Conservation (phyloP, 2,329 filamentous ascomycete genomes). For the Colletotrichum costaricense region DNA sequence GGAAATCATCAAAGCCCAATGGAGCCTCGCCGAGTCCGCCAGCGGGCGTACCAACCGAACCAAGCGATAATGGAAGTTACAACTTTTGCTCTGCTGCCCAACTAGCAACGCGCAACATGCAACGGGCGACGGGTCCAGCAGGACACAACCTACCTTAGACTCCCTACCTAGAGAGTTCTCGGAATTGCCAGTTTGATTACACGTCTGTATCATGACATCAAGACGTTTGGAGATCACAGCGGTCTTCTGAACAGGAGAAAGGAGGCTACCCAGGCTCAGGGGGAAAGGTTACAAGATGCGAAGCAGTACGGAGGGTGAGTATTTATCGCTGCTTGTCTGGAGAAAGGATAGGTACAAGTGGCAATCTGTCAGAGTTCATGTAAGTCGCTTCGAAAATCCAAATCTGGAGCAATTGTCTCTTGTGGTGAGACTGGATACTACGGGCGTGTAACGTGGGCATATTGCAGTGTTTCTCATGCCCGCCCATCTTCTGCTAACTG, state of each 20-base stretch:
- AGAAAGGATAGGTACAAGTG: background rate
- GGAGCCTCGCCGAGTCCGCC: conserved; percentile 9
- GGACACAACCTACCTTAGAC: background rate
- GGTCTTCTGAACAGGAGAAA: background rate
- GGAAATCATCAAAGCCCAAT: conserved; percentile 11
- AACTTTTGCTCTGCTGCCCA: conserved; percentile 17
- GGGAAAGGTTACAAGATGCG: background rate
- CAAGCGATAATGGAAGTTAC: background rate
- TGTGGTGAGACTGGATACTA: background rate
- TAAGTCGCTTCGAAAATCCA: background rate
- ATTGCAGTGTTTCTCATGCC: background rate
- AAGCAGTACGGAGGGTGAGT: background rate
- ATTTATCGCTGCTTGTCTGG: background rate
- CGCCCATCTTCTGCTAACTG: background rate
- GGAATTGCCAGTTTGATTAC: background rate
- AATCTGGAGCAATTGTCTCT: background rate
- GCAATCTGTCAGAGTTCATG: background rate
- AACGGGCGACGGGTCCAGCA: background rate
- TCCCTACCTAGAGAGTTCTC: background rate
- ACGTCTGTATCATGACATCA: background rate
- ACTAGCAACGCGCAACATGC: background rate
- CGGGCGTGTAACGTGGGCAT: background rate
- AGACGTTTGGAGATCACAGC: background rate
- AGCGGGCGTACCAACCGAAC: conserved; percentile 16
- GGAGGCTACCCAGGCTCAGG: background rate